phyloP scores from a whole-genome alignment of 2,329 filamentous ascomycete genomes.

The Thelonectria rubi region DNA sequence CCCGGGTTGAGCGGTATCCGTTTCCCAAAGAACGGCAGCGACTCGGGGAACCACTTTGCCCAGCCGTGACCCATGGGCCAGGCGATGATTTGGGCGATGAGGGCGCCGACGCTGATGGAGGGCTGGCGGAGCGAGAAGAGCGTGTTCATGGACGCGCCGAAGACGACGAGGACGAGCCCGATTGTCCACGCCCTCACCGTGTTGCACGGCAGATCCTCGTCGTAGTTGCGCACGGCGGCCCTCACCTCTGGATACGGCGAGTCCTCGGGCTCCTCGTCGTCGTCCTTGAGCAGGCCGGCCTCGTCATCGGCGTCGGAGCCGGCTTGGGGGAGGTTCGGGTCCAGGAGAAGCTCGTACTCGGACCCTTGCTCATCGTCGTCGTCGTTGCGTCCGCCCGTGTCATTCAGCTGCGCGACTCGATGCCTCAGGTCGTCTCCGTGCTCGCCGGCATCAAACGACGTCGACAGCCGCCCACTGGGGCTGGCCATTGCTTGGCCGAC shows the following conservation, averaged over 20 bases:
- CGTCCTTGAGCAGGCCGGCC: slow-evolving; percentile 33
- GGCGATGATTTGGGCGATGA: slow-evolving; percentile 71
- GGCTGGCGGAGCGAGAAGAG: slow-evolving; percentile 70
- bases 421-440: slow-evolving; percentile 41
- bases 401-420: slow-evolving; percentile 53
- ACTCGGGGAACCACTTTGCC: slow-evolving; percentile 63
- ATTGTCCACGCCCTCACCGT: slow-evolving; percentile 73
- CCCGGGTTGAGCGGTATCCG: slow-evolving; percentile 70
- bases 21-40: slow-evolving; percentile 61
- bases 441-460: slow-evolving; percentile 40
- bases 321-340: slow-evolving; percentile 58
- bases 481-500: slow-evolving; percentile 38
- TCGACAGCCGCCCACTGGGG: slow-evolving; percentile 41
- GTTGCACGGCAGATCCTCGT: slow-evolving; percentile 72
- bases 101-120: slow-evolving; percentile 66
- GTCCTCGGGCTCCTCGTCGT: slow-evolving; percentile 51
- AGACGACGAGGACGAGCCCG: slow-evolving; percentile 63
- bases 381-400: slow-evolving; percentile 51
- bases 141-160: slow-evolving; percentile 70
- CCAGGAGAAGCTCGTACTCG: slow-evolving; percentile 66
- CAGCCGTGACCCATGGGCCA: slow-evolving; percentile 71
- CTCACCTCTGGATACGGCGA: slow-evolving; percentile 74
- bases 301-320: slow-evolving; percentile 44
- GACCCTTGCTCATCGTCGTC: slow-evolving; percentile 57
- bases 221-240: slow-evolving; percentile 70